Percentiles rank a stretch among this genome's conserved stretches.
These are phyloP conservation scores for Termitomyces sp. DNA, from an alignment of 768 basidiomycete genomes.

Conservation along the genomic window DNA sequence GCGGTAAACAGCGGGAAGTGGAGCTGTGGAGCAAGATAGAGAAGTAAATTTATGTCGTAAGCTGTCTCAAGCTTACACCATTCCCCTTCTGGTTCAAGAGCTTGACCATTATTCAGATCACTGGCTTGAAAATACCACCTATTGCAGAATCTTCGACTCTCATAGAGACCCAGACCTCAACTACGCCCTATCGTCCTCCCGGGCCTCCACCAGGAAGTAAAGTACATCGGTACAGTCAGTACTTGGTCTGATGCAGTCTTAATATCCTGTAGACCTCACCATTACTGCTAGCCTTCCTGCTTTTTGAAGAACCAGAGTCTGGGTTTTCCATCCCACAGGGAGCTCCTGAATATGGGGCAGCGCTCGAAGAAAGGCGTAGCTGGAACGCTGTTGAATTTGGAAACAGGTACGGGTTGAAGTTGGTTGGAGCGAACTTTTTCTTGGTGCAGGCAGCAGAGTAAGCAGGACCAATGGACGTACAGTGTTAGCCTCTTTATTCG, in stretches of 20 bases:
- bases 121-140: slow-evolving; percentile 28
- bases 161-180: slow-evolving; percentile 37
- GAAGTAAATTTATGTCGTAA: too few species aligned
- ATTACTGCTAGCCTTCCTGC: slow-evolving; percentile 38
- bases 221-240: slow-evolving; percentile 52
- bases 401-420: slow-evolving; percentile 41
- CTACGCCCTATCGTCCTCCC: slow-evolving; percentile 54
- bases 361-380: slow-evolving; percentile 38
- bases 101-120: slow-evolving; percentile 19
- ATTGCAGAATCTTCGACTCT: slow-evolving; percentile 25
- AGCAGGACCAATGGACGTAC: not conserved
- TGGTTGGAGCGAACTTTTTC: slow-evolving; percentile 59
- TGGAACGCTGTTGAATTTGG: slow-evolving; percentile 58
- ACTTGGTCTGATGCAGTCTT: not conserved
- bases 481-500: slow-evolving; percentile 7
- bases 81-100: not conserved
- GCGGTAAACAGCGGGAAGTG: too few species aligned
- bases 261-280: not conserved
- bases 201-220: slow-evolving; percentile 50
- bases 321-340: slow-evolving; percentile 35
- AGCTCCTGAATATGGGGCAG: slow-evolving; percentile 40
- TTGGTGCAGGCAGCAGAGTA: slow-evolving; percentile 27
- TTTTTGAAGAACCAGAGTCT: slow-evolving; percentile 52
- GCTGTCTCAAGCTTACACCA: too few species aligned
- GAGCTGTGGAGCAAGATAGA: too few species aligned